Conservation (phyloP, 2,329 filamentous ascomycete species). For the Cladosporium sp. region DNA sequence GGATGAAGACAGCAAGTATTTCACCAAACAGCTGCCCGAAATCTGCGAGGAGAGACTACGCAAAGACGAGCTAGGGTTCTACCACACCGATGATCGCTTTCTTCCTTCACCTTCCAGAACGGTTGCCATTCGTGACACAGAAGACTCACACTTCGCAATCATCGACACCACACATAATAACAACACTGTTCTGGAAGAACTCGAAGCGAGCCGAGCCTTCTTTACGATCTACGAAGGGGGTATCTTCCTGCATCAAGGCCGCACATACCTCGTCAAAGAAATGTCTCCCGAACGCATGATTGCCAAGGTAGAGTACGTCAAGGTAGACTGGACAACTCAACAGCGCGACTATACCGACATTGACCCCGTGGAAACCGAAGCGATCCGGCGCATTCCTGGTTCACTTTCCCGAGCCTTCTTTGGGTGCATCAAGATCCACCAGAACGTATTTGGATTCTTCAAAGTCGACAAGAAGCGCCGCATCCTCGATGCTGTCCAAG, state of each 20-base stretch:
- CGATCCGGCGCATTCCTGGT: constrained; percentile 65
- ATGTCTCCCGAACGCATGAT: constrained; percentile 75
- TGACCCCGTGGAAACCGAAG: constrained; percentile 87
- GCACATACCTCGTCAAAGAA: constrained; percentile 84
- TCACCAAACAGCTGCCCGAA: constrained; percentile 65
- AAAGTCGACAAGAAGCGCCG: constrained; percentile 84
- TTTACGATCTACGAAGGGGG: constrained; percentile 96
- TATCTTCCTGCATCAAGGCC: constrained; percentile 95
- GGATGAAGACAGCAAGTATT: constrained; percentile 69
- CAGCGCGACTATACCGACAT: constrained; percentile 93
- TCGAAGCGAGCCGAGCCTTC: constrained; percentile 92
- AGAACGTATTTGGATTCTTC: constrained; percentile 94
- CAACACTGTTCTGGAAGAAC: constrained; percentile 85
- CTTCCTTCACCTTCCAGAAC: constrained; percentile 76
- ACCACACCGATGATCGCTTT: constrained; percentile 84
- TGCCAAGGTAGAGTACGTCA: constrained; percentile 81
- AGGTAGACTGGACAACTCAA: constrained; percentile 90
- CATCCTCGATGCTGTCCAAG: constrained; percentile 85
- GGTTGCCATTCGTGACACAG: constrained; percentile 83
- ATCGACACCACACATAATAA: constrained; percentile 78
- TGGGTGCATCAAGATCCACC: constrained; percentile 77
- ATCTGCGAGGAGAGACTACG: constrained; percentile 71
- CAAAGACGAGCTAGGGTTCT: constrained; percentile 73
- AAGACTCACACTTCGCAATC: constrained; percentile 90
- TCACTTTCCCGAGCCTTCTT: constrained; percentile 72